These are phyloP conservation scores for Plasmodium cynomolgi DNA, from an alignment of 169 alveolate species.

Conservation along the genomic window DNA sequence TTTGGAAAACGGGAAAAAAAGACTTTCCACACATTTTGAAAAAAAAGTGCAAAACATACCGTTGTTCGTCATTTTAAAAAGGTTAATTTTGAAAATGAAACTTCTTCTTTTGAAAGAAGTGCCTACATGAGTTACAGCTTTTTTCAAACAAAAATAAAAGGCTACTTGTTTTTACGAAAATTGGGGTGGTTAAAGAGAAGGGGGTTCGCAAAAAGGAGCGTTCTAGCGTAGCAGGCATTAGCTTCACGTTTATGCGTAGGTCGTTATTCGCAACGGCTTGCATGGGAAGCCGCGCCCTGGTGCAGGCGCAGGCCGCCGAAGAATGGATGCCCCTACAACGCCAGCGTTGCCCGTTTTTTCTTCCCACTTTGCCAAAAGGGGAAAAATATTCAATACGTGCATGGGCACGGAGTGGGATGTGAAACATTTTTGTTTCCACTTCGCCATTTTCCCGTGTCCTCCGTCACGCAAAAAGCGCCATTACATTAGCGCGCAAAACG, in stretches of 20 bases:
- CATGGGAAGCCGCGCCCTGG: not conserved
- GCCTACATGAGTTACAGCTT: not conserved
- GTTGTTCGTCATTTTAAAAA: not conserved
- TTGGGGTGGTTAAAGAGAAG: not conserved
- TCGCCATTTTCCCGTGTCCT: not conserved
- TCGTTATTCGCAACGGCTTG: not conserved
- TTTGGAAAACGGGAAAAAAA: not conserved
- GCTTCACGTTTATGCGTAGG: not conserved
- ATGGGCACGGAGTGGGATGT: not conserved
- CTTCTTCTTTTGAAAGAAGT: not conserved
- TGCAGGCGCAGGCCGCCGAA: not conserved
- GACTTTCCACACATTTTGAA: not conserved
- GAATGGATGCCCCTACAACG: not conserved
- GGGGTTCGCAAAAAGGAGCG: not conserved
- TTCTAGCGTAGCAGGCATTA: not conserved
- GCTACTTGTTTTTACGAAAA: not conserved
- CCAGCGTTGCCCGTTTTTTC: not conserved
- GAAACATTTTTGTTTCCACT: not conserved
- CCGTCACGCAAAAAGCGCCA: not conserved
- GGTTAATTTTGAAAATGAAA: not conserved
- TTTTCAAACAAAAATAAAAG: not conserved
- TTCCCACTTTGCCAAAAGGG: not conserved
- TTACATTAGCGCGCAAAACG: not conserved
- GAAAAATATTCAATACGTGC: not conserved
- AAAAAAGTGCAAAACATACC: not conserved